A percentile compares a stretch with the other conserved stretches of the same genome.
These are phyloP conservation scores for Cordyceps fumosorosea DNA, from an alignment of 2,329 filamentous ascomycete species.

Conservation along the genomic window DNA sequence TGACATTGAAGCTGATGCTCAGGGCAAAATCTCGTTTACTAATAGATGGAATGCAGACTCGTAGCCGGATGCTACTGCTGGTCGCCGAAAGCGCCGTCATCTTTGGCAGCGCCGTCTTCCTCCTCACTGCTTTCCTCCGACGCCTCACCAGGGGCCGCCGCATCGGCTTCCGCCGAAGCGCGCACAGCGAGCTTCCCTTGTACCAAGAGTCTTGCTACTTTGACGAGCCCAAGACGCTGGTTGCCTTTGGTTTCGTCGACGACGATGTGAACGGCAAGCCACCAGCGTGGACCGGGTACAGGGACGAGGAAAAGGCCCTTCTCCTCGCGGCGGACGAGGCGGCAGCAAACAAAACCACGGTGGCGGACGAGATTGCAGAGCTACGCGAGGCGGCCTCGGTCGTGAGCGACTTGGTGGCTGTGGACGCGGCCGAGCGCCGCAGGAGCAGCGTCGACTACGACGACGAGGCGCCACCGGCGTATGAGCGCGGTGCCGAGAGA, in stretches of 20 bases:
- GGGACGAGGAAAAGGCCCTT: background rate
- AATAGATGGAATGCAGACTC: background rate
- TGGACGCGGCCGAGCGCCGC: constrained; percentile 22
- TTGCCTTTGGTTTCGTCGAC: background rate
- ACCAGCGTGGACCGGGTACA: background rate
- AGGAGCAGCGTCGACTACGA: background rate
- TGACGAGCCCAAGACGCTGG: constrained; percentile 13
- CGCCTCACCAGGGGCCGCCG: constrained; percentile 13
- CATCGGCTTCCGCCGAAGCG: constrained; percentile 1
- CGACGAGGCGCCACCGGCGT: constrained; percentile 18
- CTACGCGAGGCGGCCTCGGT: constrained; percentile 32
- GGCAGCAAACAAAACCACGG: constrained; percentile 15
- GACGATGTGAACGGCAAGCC: background rate
- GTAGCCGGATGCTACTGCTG: background rate
- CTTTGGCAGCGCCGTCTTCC: constrained; percentile 26
- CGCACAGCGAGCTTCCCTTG: background rate
- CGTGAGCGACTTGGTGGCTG: constrained; percentile 33
- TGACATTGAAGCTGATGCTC: background rate
- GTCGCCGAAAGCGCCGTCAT: constrained; percentile 32
- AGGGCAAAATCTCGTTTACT: background rate
- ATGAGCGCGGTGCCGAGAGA: constrained; percentile 15
- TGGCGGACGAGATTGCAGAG: constrained; percentile 33
- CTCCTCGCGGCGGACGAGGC: background rate
- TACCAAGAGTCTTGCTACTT: constrained; percentile 13
- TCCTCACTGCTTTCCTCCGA: constrained; percentile 17